A percentile compares a stretch with the other conserved stretches of the same genome.
These are phyloP conservation scores for Cercospora beticola DNA, from an alignment of 2,329 filamentous ascomycete genomes.

Conservation along the genomic window DNA sequence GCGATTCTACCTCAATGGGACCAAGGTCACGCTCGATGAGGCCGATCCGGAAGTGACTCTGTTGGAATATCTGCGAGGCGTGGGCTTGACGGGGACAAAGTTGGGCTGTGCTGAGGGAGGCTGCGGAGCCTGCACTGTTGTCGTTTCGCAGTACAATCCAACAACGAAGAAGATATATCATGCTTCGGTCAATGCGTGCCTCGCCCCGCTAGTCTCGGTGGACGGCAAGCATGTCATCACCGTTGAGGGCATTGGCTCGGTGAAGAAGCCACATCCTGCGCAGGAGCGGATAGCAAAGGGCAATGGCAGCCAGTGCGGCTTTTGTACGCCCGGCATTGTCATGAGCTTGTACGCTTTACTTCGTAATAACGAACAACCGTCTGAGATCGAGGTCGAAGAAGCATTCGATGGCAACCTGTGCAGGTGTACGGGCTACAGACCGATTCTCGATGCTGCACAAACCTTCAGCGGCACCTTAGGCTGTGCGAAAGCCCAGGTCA, in stretches of 20 bases:
- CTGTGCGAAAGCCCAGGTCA: slow-evolving; percentile 57
- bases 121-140: slow-evolving; percentile 93
- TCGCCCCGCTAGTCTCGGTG: slow-evolving; percentile 86
- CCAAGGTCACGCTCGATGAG: slow-evolving; percentile 78
- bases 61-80: slow-evolving; percentile 86
- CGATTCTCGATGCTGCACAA: slow-evolving; percentile 90
- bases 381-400: slow-evolving; percentile 84
- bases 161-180: slow-evolving; percentile 93
- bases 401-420: slow-evolving; percentile 97
- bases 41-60: slow-evolving; percentile 90
- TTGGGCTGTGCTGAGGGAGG: slow-evolving; percentile 95
- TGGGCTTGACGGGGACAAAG: slow-evolving; percentile 93
- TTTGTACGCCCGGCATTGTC: slow-evolving; percentile 96
- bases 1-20: slow-evolving; percentile 92
- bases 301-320: slow-evolving; percentile 91
- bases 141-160: slow-evolving; percentile 89
- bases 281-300: slow-evolving; percentile 89
- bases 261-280: slow-evolving; percentile 79
- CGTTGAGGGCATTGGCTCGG: slow-evolving; percentile 90
- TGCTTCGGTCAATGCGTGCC: slow-evolving; percentile 92
- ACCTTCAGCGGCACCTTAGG: slow-evolving; percentile 67
- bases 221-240: slow-evolving; percentile 99
- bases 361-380: slow-evolving; percentile 75
- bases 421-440: slow-evolving; percentile 90
- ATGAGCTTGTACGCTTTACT: slow-evolving; percentile 95